phyloP scores from a whole-genome alignment of 2,329 filamentous ascomycete genomes.

The Teratosphaeria nubilosa region DNA sequence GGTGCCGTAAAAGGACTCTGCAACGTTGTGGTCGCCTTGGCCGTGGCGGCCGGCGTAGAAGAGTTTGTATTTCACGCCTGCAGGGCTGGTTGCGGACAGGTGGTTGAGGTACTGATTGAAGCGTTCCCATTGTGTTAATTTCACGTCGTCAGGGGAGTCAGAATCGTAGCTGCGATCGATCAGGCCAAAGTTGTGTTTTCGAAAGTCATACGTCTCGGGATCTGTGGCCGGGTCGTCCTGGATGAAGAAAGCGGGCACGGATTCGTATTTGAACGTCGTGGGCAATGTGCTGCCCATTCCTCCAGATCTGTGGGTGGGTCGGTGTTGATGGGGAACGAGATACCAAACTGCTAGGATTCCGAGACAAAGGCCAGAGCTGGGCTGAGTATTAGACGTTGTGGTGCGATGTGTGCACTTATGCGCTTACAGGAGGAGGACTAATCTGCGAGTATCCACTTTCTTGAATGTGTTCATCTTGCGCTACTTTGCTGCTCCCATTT shows the following conservation, averaged over 20 bases:
- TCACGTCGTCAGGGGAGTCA: slow-evolving; percentile 28
- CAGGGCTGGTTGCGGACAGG: slow-evolving; percentile 37
- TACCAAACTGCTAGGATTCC: background rate
- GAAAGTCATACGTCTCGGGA: slow-evolving; percentile 33
- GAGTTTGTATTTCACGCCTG: slow-evolving; percentile 51
- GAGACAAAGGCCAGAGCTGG: background rate
- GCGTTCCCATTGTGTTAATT: slow-evolving; percentile 53
- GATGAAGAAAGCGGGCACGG: slow-evolving; percentile 39
- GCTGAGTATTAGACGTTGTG: background rate
- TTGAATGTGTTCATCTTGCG: background rate
- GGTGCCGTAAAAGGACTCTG: slow-evolving; percentile 57
- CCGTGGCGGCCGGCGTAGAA: slow-evolving; percentile 61
- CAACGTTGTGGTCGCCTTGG: slow-evolving; percentile 53
- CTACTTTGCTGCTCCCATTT: background rate
- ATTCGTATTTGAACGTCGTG: slow-evolving; percentile 16
- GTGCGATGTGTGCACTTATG: background rate
- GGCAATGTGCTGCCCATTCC: slow-evolving; percentile 6
- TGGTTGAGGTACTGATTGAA: slow-evolving; percentile 48
- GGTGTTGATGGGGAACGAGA: background rate
- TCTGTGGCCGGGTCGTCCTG: slow-evolving; percentile 42
- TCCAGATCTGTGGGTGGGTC: background rate
- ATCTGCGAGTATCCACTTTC: background rate
- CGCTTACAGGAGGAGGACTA: background rate
- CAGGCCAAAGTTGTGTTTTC: slow-evolving; percentile 35
- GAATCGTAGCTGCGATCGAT: slow-evolving; percentile 36